Conservation (phyloP, 2,329 filamentous ascomycete genomes). For the Tricladium varicosporioides region DNA sequence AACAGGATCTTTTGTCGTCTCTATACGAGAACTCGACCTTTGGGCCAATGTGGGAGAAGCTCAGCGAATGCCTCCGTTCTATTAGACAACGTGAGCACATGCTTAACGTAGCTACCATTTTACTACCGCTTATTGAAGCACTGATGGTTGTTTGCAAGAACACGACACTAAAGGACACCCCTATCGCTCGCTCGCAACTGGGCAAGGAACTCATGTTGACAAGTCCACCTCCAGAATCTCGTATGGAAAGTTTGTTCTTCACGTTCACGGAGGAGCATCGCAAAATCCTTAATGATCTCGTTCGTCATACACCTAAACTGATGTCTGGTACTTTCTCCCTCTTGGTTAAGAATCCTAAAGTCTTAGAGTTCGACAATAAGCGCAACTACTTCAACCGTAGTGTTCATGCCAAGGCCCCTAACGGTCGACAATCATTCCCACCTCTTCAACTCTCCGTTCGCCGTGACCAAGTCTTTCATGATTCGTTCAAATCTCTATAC, state of each 20-base stretch:
- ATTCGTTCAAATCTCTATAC: conserved; percentile 97
- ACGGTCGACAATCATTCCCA: conserved; percentile 69
- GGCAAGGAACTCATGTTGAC: conserved; percentile 69
- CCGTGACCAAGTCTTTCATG: conserved; percentile 93
- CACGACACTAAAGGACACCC: conserved; percentile 56
- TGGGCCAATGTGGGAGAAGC: conserved; percentile 83
- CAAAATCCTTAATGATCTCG: conserved; percentile 95
- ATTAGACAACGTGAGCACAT: conserved; percentile 93
- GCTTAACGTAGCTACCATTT: conserved; percentile 94
- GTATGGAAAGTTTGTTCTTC: conserved; percentile 91
- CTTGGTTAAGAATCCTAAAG: conserved; percentile 97
- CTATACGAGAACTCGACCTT: conserved; percentile 92
- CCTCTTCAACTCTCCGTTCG: conserved; percentile 83
- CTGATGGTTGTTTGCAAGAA: conserved; percentile 99
- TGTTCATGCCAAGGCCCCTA: conserved; percentile 72
- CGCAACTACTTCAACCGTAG: conserved; percentile 97
- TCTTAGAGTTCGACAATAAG: conserved; percentile 98
- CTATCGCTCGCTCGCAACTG: conserved; percentile 34
- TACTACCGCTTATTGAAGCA: conserved; percentile 90
- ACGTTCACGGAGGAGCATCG: conserved; percentile 96
- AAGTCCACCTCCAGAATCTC: conserved; percentile 74
- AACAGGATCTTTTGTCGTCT: conserved; percentile 80
- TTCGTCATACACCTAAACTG: conserved; percentile 92
- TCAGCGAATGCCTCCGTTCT: conserved; percentile 82
- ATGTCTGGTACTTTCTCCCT: conserved; percentile 98